Evolutionary conservation across 2,329 filamentous ascomycete genomes (phyloP).

Genomic region (Coniella vitis): DNA sequence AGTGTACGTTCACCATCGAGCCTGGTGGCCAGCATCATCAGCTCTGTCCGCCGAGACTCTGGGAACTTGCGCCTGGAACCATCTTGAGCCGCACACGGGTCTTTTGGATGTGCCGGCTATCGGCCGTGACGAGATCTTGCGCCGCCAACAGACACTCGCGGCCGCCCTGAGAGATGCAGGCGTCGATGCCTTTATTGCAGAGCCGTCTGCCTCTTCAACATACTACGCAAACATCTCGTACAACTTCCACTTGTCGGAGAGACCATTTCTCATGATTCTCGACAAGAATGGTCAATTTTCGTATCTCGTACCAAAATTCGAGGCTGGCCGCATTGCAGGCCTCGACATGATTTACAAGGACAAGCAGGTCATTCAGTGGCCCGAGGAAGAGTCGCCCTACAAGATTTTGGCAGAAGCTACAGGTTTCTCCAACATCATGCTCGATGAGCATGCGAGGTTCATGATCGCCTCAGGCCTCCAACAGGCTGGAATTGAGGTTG

Average conservation of each 20-base stretch:
- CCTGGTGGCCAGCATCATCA: neutral
- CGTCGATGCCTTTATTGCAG: slow-evolving; percentile 25
- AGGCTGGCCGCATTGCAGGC: slow-evolving; percentile 23
- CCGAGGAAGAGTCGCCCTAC: slow-evolving; percentile 23
- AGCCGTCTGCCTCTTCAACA: slow-evolving; percentile 22
- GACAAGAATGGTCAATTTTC: slow-evolving; percentile 21
- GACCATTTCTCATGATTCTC: slow-evolving; percentile 23
- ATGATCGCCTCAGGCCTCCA: slow-evolving; percentile 25
- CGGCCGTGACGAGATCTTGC: slow-evolving; percentile 21
- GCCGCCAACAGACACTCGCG: slow-evolving; percentile 21
- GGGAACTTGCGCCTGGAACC: slow-evolving; percentile 22
- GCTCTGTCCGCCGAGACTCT: slow-evolving; percentile 12
- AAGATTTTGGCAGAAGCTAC: slow-evolving; percentile 19
- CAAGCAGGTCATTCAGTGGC: slow-evolving; percentile 22
- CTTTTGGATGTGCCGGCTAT: slow-evolving; percentile 23
- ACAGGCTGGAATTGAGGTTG: slow-evolving; percentile 21
- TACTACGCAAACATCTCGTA: slow-evolving; percentile 23
- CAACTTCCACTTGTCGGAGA: slow-evolving; percentile 22
- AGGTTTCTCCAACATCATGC: slow-evolving; percentile 21
- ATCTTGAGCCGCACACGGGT: slow-evolving; percentile 18
- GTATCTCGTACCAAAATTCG: slow-evolving; percentile 24
- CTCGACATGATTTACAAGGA: slow-evolving; percentile 24
- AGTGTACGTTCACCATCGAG: slow-evolving; percentile 5
- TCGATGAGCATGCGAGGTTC: slow-evolving; percentile 24
- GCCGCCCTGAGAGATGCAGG: slow-evolving; percentile 17